phyloP scores from a whole-genome alignment of 345 rosid species.

The Populus euphratica region DNA sequence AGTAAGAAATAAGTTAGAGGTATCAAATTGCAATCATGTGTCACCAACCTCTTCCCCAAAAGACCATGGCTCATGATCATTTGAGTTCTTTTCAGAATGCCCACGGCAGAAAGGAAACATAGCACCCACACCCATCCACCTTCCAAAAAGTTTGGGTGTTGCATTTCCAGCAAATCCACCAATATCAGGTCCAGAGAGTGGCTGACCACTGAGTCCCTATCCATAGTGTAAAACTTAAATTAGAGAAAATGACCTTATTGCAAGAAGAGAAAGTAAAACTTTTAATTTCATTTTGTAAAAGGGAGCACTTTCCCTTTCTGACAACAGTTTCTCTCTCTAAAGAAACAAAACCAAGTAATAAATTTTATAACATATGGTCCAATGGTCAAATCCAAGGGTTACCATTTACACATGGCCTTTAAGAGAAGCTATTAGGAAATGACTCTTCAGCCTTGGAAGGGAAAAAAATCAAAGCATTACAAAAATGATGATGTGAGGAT shows the following conservation, averaged over 20 bases:
- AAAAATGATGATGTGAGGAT: no score
- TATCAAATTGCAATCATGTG: constrained; percentile 1
- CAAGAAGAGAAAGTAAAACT: no score
- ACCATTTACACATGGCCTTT: no score
- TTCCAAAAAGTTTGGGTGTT: constrained; percentile 74
- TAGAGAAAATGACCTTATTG: not conserved
- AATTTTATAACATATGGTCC: no score
- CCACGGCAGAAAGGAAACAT: constrained; percentile 95
- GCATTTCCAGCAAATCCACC: constrained; percentile 95
- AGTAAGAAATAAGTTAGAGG: not conserved
- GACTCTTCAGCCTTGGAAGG: no score
- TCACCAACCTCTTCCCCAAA: constrained; percentile 85
- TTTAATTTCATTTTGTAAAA: no score
- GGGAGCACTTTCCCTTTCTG: no score
- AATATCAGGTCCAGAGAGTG: constrained; percentile 91
- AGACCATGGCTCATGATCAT: constrained; percentile 93
- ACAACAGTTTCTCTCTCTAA: no score
- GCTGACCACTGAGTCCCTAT: constrained; percentile 95
- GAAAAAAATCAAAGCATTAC: no score
- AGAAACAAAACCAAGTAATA: no score
- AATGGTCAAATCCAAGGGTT: no score
- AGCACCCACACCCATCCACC: constrained; percentile 95
- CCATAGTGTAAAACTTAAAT: constrained; percentile 11
- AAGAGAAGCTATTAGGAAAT: no score
- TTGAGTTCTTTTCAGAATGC: constrained; percentile 63